These are phyloP conservation scores for Tricholomella constricta DNA, from an alignment of 768 basidiomycete genomes.

Conservation along the genomic window DNA sequence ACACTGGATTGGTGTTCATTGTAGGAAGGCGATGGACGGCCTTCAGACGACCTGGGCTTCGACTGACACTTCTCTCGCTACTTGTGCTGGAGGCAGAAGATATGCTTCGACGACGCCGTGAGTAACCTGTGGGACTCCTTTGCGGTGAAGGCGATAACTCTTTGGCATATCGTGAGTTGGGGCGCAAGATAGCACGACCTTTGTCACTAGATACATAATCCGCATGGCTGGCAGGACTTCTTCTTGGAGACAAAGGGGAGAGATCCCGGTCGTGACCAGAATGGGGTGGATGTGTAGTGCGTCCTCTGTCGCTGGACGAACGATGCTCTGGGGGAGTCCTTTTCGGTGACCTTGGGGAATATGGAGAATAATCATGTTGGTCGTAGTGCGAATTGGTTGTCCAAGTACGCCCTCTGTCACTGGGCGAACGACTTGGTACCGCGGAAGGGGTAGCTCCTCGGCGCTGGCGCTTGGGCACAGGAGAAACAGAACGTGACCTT, in stretches of 20 bases:
- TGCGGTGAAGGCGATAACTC: slow-evolving; percentile 37
- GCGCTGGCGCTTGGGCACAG: slow-evolving; percentile 55
- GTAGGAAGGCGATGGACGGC: slow-evolving; percentile 66
- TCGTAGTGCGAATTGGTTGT: slow-evolving; percentile 15
- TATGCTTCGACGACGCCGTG: slow-evolving; percentile 45
- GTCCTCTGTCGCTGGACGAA: slow-evolving; percentile 1
- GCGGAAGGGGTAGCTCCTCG: slow-evolving; percentile 51
- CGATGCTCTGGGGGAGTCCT: slow-evolving; percentile 1
- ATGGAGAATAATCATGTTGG: slow-evolving; percentile 5
- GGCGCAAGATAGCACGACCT: slow-evolving; percentile 15
- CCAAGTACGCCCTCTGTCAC: slow-evolving; percentile 45
- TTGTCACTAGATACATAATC: slow-evolving; percentile 10
- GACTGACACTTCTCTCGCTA: slow-evolving; percentile 57
- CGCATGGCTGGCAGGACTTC: background rate
- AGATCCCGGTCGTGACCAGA: slow-evolving; percentile 21
- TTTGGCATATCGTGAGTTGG: slow-evolving; percentile 23
- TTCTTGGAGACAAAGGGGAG: slow-evolving; percentile 23
- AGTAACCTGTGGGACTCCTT: slow-evolving; percentile 38
- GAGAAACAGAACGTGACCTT: slow-evolving; percentile 60
- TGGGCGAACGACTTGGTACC: slow-evolving; percentile 50
- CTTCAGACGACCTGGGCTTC: slow-evolving; percentile 51
- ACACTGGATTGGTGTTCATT: slow-evolving; percentile 33
- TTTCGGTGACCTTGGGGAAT: slow-evolving; percentile 7
- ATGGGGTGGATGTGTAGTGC: slow-evolving; percentile 2
- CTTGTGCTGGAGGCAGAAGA: slow-evolving; percentile 60